phyloP scores from a whole-genome alignment of 2,329 filamentous ascomycete genomes.

The Diaporthe citriasiana region DNA sequence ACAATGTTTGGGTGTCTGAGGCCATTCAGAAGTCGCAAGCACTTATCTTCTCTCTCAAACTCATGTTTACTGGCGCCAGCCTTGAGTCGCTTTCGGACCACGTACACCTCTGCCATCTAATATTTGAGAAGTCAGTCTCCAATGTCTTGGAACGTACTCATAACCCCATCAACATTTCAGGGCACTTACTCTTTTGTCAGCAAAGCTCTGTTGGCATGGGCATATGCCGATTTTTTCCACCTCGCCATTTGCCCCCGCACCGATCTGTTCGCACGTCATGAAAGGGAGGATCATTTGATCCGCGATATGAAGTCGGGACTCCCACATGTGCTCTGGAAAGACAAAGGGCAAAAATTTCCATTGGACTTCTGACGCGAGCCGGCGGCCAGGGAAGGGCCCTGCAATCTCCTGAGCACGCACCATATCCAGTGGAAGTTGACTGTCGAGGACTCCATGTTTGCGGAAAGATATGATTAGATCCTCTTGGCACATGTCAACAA shows the following conservation, averaged over 20 bases:
- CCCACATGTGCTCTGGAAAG: conserved; percentile 1
- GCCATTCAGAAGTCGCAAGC: neutral
- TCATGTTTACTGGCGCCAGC: neutral
- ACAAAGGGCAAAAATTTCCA: neutral
- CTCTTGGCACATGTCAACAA: neutral
- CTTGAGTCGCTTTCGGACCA: conserved; percentile 7
- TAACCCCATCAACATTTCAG: neutral
- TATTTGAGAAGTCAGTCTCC: neutral
- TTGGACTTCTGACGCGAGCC: neutral
- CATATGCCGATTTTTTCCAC: conserved; percentile 1
- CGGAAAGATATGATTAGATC: neutral
- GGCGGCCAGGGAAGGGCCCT: neutral
- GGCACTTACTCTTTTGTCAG: neutral
- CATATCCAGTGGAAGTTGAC: neutral
- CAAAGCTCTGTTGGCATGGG: neutral
- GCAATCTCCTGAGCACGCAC: neutral
- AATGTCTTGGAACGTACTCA: neutral
- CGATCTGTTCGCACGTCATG: neutral
- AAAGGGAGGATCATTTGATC: neutral
- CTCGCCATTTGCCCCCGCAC: neutral
- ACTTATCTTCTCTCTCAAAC: neutral
- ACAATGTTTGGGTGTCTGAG: conserved; percentile 9
- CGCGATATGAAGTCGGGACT: neutral
- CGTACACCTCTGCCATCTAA: neutral
- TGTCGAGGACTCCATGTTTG: conserved; percentile 1